These are phyloP conservation scores for Kwoniella sp. DNA, from an alignment of 768 basidiomycete genomes.

Conservation along the genomic window DNA sequence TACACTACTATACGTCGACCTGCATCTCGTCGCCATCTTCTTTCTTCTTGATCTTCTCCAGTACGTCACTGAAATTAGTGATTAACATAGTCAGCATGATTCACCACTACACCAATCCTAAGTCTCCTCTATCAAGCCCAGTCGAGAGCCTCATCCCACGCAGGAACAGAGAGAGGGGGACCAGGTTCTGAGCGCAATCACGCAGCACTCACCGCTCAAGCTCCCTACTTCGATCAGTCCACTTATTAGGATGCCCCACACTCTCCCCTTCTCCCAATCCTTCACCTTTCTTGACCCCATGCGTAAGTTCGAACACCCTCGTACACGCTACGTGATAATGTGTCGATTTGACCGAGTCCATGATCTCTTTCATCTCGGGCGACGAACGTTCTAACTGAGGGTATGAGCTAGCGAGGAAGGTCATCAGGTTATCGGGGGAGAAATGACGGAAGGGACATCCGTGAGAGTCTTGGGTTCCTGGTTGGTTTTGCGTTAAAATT, in stretches of 20 bases:
- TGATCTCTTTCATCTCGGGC: conserved; percentile 77
- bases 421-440: conserved; percentile 75
- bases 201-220: conserved; percentile 44
- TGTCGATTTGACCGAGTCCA: conserved; percentile 71
- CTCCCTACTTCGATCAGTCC: conserved; percentile 55
- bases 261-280: conserved; percentile 71
- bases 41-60: conserved; percentile 37
- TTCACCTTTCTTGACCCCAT: conserved; percentile 84
- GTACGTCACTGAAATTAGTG: conserved; percentile 18
- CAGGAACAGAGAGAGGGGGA: too few relatives aligned
- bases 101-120: too few relatives aligned
- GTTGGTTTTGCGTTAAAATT: conserved; percentile 72
- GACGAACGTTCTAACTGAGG: conserved; percentile 62
- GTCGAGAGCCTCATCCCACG: too few relatives aligned
- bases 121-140: too few relatives aligned
- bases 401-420: conserved; percentile 62
- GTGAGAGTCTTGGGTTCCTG: conserved; percentile 69
- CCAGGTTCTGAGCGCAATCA: too few relatives aligned
- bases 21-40: conserved; percentile 29
- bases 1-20: conserved; percentile 4
- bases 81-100: too few relatives aligned
- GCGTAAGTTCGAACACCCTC: conserved; percentile 92
- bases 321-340: conserved; percentile 98
- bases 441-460: conserved; percentile 96
- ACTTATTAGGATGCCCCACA: conserved; percentile 91